Base-by-base conservation (phyloP, 805 yeast genomes). In the Metschnikowia santaceciliae region DNA sequence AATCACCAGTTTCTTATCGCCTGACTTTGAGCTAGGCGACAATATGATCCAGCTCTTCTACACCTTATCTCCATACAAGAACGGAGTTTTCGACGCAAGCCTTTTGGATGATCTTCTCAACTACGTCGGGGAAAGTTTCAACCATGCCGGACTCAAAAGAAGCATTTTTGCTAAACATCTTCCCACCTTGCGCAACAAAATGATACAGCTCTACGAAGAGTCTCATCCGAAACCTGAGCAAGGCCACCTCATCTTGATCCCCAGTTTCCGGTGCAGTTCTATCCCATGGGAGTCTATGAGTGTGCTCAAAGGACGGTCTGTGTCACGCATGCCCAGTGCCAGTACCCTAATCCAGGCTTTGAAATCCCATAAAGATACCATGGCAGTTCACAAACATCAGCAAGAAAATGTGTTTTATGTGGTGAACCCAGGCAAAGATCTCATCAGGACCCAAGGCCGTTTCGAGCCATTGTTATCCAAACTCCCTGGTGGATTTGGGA, bases 231-330 rank as follows among this genome's bases (percentile, higher is more conserved):
- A 33, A 11, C 15, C 13, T 36, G 35, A 36, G 13, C 37, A 47
- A 10, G 68, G 73, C 6, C 97, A 91, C 64, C 70, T 85, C 0
- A 82, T 92, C 1, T 68, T 94, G 44, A 71, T 94, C 3, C 80
- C 89, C 3, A 84, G 91, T 23, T 76, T 83, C 46, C 68, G 70
- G 6, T 84, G 95, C 56, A 79, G 80, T n/a, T 63, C 66, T 17
- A 72, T 94, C 32, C 99, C 99, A 0, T 94, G 98, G 98, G 99
- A 94, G 61, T 83, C 90, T 1, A 62, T 91, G 32, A 77, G 82
- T 0, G 75, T 77, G 41, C 63, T 91, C 49, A 66, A 79, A 46
- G 61, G 63, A 0, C 70, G 67, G 43, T 82, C 96, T 0, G 77
- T 87, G 0, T 80, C 95, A 0, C 72, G 98, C 55, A 77, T 90